A percentile compares a stretch with the other conserved stretches of the same genome.
phyloP scores from a whole-genome alignment of 768 basidiomycete species.

The Amanita pallidorosea region DNA sequence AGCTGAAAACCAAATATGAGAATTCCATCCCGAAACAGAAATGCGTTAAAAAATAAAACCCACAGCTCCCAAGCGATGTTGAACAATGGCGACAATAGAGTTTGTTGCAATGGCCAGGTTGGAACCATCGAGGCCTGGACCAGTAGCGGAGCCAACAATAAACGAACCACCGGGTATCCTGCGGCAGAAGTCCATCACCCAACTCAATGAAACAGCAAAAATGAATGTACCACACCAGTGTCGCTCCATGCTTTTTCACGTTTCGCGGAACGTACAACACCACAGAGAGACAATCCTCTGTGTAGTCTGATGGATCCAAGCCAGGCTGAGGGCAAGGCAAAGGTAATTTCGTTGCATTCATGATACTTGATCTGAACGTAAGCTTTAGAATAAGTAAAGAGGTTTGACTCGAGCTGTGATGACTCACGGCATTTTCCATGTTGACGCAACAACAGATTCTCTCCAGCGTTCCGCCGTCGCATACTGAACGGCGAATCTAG shows the following conservation, averaged over 20 bases:
- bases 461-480: slow-evolving; percentile 54
- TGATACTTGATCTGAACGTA: slow-evolving; percentile 33
- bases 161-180: slow-evolving; percentile 90
- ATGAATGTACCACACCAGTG: slow-evolving; percentile 48
- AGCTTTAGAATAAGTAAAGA: not conserved
- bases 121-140: slow-evolving; percentile 68
- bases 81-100: slow-evolving; percentile 72
- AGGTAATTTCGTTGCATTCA: slow-evolving; percentile 46
- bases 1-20: slow-evolving; percentile 30
- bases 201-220: not conserved
- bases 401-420: not conserved
- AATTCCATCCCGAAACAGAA: not conserved
- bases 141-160: slow-evolving; percentile 56
- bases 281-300: slow-evolving; percentile 79
- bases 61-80: slow-evolving; percentile 77
- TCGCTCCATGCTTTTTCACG: slow-evolving; percentile 28
- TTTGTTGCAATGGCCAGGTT: slow-evolving; percentile 58
- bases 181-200: not conserved
- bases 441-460: slow-evolving; percentile 37
- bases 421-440: slow-evolving; percentile 56
- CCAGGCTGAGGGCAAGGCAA: slow-evolving; percentile 61
- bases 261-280: slow-evolving; percentile 55
- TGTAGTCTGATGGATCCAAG: slow-evolving; percentile 36
- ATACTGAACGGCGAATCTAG: slow-evolving; percentile 58
- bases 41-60: slow-evolving; percentile 15